Evolutionary conservation across 441 rosid genomes (phyloP), one percentile per base, ranked within the genome.

Genomic region (Eruca vesicaria): DNA sequence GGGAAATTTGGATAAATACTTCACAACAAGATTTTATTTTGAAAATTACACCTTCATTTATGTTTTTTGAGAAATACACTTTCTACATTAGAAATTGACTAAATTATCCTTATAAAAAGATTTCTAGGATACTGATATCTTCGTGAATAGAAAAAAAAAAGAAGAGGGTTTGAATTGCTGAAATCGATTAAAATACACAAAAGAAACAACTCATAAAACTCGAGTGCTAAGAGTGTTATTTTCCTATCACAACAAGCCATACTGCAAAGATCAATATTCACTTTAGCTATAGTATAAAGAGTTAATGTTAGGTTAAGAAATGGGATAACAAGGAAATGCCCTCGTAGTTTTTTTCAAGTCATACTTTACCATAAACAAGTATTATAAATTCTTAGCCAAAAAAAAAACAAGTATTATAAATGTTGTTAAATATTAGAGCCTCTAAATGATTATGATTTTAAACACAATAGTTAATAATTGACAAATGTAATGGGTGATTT

Each of bases 221-320:
- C 14, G 67, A 57, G 45, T 28, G 68, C 57, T 60, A n/a, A n/a
- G n/a, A 53, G 4, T 63, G 61, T 31, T 38, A 71, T 77, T 64
- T 15, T 64, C 38, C 63, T 33, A 9, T 48, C 61, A 63, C 58
- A 68, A 43, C 41, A 64, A 63, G 21, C 67, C 52, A 12, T 66
- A 35, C 50, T 7, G 50, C 48, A 29, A 57, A 0, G 20, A 14
- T 60, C 43, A 60, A 48, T 75, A 68, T 82, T 90, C 83, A 89
- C 86, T 86, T 92, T 63, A 94, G 90, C 88, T 92, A 72, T 96
- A 88, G 75, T 92, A 92, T 16, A 94, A 82, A 57, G 97, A 94
- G 79, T 92, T 92, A 82, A 84, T 71, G 63, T 92, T 77, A 60
- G 97, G 97, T 85, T 83, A 90, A 58, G 93, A 90, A 31, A 85